These are phyloP conservation scores for Lentinula aciculospora DNA, from an alignment of 768 basidiomycete species.

Conservation along the genomic window DNA sequence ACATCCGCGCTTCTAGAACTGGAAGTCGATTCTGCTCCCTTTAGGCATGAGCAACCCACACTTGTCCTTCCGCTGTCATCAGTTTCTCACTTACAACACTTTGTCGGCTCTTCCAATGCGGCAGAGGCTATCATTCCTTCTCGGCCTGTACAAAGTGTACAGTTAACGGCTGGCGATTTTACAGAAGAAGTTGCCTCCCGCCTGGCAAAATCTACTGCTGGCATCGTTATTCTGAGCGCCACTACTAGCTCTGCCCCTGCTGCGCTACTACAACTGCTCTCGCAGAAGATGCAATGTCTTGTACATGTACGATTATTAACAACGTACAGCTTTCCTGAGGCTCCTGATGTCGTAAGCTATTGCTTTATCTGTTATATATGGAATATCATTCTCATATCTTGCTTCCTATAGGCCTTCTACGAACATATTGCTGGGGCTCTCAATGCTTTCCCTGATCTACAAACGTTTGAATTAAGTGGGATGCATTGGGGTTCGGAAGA, in stretches of 20 bases:
- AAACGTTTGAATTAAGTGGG: constrained; percentile 69
- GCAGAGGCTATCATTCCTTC: constrained; percentile 57
- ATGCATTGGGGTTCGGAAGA: constrained; percentile 68
- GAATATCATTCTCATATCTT: constrained; percentile 15
- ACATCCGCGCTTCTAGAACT: constrained; percentile 52
- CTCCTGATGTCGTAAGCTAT: constrained; percentile 45
- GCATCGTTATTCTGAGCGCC: constrained; percentile 51
- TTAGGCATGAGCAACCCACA: constrained; percentile 27
- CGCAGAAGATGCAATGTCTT: constrained; percentile 51
- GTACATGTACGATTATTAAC: constrained; percentile 65
- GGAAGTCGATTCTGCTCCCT: constrained; percentile 29
- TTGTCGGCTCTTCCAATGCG: constrained; percentile 54
- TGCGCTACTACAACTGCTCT: constrained; percentile 51
- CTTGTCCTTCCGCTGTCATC: constrained; percentile 28
- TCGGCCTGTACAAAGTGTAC: constrained; percentile 59
- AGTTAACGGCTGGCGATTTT: constrained; percentile 57
- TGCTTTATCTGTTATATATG: constrained; percentile 9
- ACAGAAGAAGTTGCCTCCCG: constrained; percentile 48
- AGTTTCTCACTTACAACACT: constrained; percentile 44
- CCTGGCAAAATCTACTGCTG: constrained; percentile 44
- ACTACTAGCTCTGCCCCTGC: constrained; percentile 54
- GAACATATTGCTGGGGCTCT: constrained; percentile 53
- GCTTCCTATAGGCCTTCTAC: constrained; percentile 51
- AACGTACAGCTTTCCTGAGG: constrained; percentile 42
- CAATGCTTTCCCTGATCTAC: constrained; percentile 52